A percentile compares a stretch with the other conserved stretches of the same genome.
Evolutionary conservation across 352 stramenopile species (phyloP).

Genomic region (Pythium vanterpoolii): DNA sequence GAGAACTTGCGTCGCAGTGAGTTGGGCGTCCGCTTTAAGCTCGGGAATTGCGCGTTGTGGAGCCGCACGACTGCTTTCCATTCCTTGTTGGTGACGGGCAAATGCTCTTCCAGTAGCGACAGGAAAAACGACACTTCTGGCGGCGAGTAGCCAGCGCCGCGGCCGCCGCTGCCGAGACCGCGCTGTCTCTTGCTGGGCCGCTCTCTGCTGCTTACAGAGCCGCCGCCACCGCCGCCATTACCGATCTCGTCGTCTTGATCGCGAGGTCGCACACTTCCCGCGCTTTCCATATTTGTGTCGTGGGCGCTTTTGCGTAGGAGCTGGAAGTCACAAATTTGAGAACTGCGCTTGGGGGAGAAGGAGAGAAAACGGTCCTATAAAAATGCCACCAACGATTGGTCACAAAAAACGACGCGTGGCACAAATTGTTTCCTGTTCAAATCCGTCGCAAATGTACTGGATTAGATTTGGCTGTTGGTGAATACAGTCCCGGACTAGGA

Average conservation of each 20-base stretch:
- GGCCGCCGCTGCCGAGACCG: slow-evolving; percentile 1
- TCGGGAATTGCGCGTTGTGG: slow-evolving; percentile 25
- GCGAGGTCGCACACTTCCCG: slow-evolving; percentile 6
- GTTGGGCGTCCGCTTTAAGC: slow-evolving; percentile 14
- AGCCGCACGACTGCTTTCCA: slow-evolving; percentile 18
- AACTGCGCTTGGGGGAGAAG: background rate
- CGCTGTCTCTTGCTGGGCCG: slow-evolving; percentile 6
- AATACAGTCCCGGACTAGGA: too few relatives aligned
- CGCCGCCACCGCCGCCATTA: background rate
- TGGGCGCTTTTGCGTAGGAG: background rate
- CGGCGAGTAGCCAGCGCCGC: slow-evolving; percentile 19
- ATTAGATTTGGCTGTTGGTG: background rate
- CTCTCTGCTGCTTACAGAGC: background rate
- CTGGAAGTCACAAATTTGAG: slow-evolving; percentile 5
- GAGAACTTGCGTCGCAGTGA: slow-evolving; percentile 23
- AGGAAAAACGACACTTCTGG: slow-evolving; percentile 20
- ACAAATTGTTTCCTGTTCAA: background rate
- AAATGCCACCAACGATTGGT: background rate
- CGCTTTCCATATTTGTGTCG: slow-evolving; percentile 19
- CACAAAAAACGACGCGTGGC: slow-evolving; percentile 18
- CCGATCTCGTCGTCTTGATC: slow-evolving; percentile 4
- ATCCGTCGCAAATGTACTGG: background rate
- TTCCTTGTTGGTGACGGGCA: slow-evolving; percentile 19
- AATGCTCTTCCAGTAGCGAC: slow-evolving; percentile 17
- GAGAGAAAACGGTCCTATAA: background rate